phyloP scores from a whole-genome alignment of 129 eudicot species.

The Helianthus tuberosus region DNA sequence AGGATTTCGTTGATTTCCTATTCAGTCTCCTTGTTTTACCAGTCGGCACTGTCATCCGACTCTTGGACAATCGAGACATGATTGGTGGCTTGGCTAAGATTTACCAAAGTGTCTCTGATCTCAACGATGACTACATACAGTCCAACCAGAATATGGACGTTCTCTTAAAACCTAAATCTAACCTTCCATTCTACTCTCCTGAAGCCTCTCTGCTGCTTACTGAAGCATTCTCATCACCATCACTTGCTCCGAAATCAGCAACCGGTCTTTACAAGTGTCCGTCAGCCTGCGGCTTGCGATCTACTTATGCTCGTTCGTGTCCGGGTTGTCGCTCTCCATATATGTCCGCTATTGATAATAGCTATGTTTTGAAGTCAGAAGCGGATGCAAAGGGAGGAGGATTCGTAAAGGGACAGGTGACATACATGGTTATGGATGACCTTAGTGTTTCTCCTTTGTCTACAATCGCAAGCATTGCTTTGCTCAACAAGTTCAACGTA shows the following conservation, averaged over 20 bases:
- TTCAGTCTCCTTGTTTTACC: slow-evolving; percentile 12
- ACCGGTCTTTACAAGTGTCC: background rate
- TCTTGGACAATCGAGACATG: background rate
- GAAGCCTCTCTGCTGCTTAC: no score
- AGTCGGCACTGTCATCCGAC: background rate
- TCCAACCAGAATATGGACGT: no score
- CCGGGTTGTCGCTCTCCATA: background rate
- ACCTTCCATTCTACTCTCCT: no score
- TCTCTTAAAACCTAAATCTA: no score
- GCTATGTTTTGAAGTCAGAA: background rate
- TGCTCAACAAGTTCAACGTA: slow-evolving; percentile 20
- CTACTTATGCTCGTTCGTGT: background rate
- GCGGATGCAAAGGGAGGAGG: slow-evolving; percentile 1
- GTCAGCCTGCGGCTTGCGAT: background rate
- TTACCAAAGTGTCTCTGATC: no score
- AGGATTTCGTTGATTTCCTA: slow-evolving; percentile 13
- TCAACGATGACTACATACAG: no score
- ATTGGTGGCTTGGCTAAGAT: no score
- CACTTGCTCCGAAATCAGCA: background rate
- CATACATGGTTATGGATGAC: slow-evolving; percentile 25
- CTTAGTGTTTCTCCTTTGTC: slow-evolving; percentile 16
- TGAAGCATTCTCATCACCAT: no score
- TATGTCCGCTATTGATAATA: background rate
- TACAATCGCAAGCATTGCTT: slow-evolving; percentile 3
- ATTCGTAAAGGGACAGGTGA: slow-evolving; percentile 14